These are phyloP conservation scores for Heterobasidion occidentale DNA, from an alignment of 1,284 basidiomycete genomes.

Conservation along the genomic window DNA sequence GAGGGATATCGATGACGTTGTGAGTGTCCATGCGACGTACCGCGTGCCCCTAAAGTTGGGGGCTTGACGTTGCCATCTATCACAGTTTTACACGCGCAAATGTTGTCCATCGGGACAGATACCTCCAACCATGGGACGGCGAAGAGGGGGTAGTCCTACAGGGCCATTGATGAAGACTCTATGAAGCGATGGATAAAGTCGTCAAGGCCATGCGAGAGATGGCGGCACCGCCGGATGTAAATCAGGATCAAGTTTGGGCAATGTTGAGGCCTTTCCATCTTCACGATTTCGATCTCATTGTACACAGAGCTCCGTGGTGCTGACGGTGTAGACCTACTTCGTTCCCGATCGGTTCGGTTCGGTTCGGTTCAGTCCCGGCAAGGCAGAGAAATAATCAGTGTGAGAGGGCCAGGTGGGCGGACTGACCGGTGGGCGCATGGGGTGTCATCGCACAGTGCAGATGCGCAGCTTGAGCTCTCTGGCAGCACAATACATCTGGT, in stretches of 20 bases:
- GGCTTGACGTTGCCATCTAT: conserved; percentile 78
- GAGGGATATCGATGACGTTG: background rate
- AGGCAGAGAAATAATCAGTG: background rate
- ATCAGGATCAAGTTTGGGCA: background rate
- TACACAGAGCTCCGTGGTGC: conserved; percentile 71
- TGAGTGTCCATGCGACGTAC: conserved; percentile 33
- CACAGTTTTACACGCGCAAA: conserved; percentile 65
- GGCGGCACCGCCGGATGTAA: no score
- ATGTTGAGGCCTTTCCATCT: conserved; percentile 24
- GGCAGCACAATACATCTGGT: conserved; percentile 96
- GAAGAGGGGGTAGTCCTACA: conserved; percentile 96
- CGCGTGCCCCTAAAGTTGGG: conserved; percentile 79
- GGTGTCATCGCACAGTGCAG: conserved; percentile 65
- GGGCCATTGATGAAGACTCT: conserved; percentile 93
- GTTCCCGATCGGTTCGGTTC: conserved; percentile 5
- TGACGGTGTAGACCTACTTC: conserved; percentile 67
- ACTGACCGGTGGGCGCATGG: background rate
- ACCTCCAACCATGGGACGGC: conserved; percentile 74
- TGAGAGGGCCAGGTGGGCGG: no score
- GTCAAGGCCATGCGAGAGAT: conserved; percentile 56
- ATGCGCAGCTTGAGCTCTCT: conserved; percentile 81
- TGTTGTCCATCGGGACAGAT: conserved; percentile 59
- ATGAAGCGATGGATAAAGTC: conserved; percentile 88
- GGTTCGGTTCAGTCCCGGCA: background rate
- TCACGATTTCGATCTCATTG: conserved; percentile 64